Base-by-base conservation (phyloP, 805 yeast species). In the Torulaspora delbrueckii region DNA sequence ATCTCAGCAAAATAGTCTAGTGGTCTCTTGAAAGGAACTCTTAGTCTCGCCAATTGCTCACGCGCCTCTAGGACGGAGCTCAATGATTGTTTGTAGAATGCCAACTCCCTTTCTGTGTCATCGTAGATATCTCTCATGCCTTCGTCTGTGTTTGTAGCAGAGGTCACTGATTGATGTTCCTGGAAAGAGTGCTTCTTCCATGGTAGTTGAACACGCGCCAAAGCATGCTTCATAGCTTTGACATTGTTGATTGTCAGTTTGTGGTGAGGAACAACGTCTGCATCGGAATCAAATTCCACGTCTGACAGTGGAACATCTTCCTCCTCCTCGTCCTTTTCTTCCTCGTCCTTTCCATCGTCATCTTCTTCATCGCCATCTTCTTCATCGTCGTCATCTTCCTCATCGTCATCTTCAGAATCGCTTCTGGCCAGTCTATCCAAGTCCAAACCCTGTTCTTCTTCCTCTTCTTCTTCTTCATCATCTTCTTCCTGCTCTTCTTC, bases 1-100 rank as follows among this genome's bases (percentile, higher is more conserved):
- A 93, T 93, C 70, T 93, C 99, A 14, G 99, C 99, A 71, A 93
- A 93, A 67, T 87, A 93, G 65, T 93, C 99, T 59, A 79, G 71
- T 30, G 99, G 99, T 67, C 99, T 80, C 24, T 95, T 75, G 66
- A 93, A 93, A 49, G 96, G 88, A 26, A 91, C 81, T 61, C 83
- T 82, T 54, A 86, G 75, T 59, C 81, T 81, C 40, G 81, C 69
- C 34, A 86, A 72, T 44, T 78, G 77, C 38, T 74, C 65, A 60
- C 91, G 82, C 22, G 86, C 96, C 55, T 76, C 78, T 42, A 75
- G 69, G 24, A 86, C 93, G 3, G 97, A 95, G 42, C 79, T 84
- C 46, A 93, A 76, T 5, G 95, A 96, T 71, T 93, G 99, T 65
- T 87, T 89, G 69, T 90, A 93, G 59, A 93, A 91, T 22, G 95